Base-by-base conservation (phyloP, 164 flowering plant genomes). In the Taxillus chinensis region DNA sequence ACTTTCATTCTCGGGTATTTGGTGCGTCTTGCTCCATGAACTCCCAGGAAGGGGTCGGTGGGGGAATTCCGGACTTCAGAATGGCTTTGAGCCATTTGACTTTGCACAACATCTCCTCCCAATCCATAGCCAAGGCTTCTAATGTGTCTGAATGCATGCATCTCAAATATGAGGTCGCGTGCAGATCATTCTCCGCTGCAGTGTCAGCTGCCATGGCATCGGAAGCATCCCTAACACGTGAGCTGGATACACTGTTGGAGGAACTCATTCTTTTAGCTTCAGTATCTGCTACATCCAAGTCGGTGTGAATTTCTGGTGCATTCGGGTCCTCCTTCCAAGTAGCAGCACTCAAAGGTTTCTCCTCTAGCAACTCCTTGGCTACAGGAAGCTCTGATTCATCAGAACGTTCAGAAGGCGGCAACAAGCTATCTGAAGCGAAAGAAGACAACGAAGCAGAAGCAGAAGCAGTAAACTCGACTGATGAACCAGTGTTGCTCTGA, bases 101-200 rank as follows among this genome's bases (percentile, higher is more conserved):
- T 67, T 60, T 71, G 74, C 69, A 75, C 12, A 64, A 68, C 55
- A 83, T 83, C 59, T 82, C 83, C 74, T 83, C 91, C 74, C 82
- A 42, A 62, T 82, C 85, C 71, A 82, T 8, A 59, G 82, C 62
- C n/a, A 81, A 50, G 10, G 87, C 74, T 62, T 83, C 85, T 41
- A 80, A 9, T 40, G 80, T 61, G 62, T 73, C 76, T 39, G 79
- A 63, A 57, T 13, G 17, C 52, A 41, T 60, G 9, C 69, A 63
- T 68, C 69, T 71, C 16, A 74, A 56, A 43, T 15, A 55, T 17
- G 63, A 61, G 53, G 43, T 41, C 52, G 41, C 69, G 54, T 49
- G 46, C 11, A 68, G 68, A 39, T 66, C 45, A 8, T 48, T 68
- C 40, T n/a, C 54, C 54, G n/a, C 41, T 7, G 13, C 13, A 15